Base-by-base conservation (phyloP, 2,329 filamentous ascomycete species). In the Ophiostoma ips region DNA sequence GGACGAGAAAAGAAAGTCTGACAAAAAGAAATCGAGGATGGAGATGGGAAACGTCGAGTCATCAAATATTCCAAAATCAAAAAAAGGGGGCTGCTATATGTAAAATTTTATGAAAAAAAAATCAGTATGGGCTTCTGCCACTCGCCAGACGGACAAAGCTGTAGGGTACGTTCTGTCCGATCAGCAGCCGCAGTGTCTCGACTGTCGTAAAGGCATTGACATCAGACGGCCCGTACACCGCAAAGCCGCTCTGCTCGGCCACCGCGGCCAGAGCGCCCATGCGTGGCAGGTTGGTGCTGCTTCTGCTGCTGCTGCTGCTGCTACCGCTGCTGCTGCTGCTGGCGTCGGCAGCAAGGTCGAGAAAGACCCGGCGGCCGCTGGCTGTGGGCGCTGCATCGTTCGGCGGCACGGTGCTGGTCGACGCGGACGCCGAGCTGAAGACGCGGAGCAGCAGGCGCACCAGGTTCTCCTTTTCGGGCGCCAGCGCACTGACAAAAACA, bases 101-200 rank as follows among this genome's bases (percentile, higher is more conserved):
- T 8, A 28, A 28, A 28, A 28, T 8, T 4, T 8, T 8, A 28
- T 28, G 24, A 33, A 31, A 24, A 16, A 21, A 12, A 19, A 40
- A 15, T 28, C 34, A 76, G 55, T 70, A 75, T 53, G 73, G 63
- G 28, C 66, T 68, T 19, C 71, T 64, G 2, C 74, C 74, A 46
- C 72, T 72, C 2, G 86, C 84, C 61, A 92, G 69, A 46, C 85
- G 73, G 38, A 92, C 87, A 68, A 94, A 94, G 65, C 85, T 88
- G 65, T 87, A 90, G 6, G 84, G 84, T 51, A 92, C 85, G 62
- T 92, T 92, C 67, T 92, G 85, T 10, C 87, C 87, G 11, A 90
- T 84, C 21, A 94, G 71, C 52, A 89, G 64, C 56, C 86, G 72
- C 50, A 92, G 66, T 46, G 81, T 90, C 66, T 92, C 84, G 5